Conservation (phyloP, 2,329 filamentous ascomycete genomes). For the Diplocarpon mali region DNA sequence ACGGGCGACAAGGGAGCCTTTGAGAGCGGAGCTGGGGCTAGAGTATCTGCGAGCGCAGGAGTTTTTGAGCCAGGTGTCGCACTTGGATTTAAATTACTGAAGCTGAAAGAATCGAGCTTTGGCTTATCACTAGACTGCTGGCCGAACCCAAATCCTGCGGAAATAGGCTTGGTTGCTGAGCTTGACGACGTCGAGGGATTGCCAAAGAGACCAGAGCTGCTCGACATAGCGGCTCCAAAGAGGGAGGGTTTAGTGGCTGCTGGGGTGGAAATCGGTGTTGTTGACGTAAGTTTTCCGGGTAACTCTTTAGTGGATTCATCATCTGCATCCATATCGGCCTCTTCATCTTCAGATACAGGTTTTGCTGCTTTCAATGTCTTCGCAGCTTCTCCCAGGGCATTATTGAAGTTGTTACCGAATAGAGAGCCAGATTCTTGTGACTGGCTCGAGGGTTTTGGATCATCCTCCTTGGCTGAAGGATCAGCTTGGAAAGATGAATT, state of each 20-base stretch:
- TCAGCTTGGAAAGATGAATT: constrained; percentile 30
- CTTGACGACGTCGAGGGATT: constrained; percentile 7
- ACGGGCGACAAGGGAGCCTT: constrained; percentile 15
- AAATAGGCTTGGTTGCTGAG: constrained; percentile 8
- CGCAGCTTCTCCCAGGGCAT: constrained; percentile 41
- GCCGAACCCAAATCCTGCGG: constrained; percentile 19
- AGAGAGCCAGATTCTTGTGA: constrained; percentile 36
- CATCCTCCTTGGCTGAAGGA: constrained; percentile 47
- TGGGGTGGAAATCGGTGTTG: constrained; percentile 19
- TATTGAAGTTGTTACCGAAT: constrained; percentile 52
- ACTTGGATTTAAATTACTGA: constrained; percentile 10
- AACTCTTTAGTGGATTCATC: constrained; percentile 12
- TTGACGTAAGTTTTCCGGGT: constrained; percentile 10
- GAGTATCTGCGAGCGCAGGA: constrained; percentile 5
- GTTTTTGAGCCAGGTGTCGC: constrained; percentile 14
- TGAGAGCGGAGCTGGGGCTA: not conserved
- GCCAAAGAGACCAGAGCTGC: constrained; percentile 14
- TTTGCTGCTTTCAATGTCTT: constrained; percentile 19
- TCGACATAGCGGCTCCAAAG: constrained; percentile 11
- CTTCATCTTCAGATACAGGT: constrained; percentile 35
- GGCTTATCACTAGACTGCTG: constrained; percentile 10
- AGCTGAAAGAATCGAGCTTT: constrained; percentile 12
- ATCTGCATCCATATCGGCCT: constrained; percentile 40
- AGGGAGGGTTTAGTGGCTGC: constrained; percentile 16
- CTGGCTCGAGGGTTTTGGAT: constrained; percentile 35